These are phyloP conservation scores for Umbelopsis vinacea DNA, from an alignment of 192 early-diverging fungal species.

Conservation along the genomic window DNA sequence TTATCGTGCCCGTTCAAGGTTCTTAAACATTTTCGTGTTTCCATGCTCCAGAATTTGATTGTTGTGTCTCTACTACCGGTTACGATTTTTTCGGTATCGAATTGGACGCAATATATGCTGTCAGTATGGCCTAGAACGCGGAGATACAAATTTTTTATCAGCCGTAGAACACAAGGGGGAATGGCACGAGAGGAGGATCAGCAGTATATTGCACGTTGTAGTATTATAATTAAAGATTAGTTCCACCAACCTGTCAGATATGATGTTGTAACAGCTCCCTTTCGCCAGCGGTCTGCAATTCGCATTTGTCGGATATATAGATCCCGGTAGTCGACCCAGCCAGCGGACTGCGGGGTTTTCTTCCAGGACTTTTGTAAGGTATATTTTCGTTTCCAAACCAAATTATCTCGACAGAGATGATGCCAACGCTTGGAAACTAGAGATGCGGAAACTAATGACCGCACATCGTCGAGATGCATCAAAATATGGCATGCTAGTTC, in stretches of 20 bases:
- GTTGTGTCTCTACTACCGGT: conserved; percentile 83
- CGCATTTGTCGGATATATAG: conserved; percentile 11
- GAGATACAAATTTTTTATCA: not conserved
- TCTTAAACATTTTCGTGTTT: conserved; percentile 56
- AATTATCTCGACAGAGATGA: not conserved
- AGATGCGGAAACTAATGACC: conserved; percentile 4
- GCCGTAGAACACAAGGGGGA: not conserved
- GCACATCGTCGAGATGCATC: conserved; percentile 1
- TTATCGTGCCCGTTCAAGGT: conserved; percentile 73
- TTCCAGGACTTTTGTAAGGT: not conserved
- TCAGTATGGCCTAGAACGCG: conserved; percentile 67
- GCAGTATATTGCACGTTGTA: not conserved
- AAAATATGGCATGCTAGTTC: conserved; percentile 10
- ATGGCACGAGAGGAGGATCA: conserved; percentile 5
- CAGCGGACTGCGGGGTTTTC: not conserved
- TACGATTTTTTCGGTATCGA: conserved; percentile 73
- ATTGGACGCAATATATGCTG: conserved; percentile 95
- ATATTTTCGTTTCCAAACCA: conserved; percentile 15
- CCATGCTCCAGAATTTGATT: conserved; percentile 85
- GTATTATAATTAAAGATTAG: not conserved
- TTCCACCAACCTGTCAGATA: conserved; percentile 9
- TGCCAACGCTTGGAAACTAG: not conserved
- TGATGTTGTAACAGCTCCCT: not conserved
- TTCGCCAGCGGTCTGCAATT: conserved; percentile 25
- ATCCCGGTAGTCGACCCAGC: conserved; percentile 8